Base-by-base conservation (phyloP, 1,139 yeast species). In the Yamadazyma blattariae region DNA sequence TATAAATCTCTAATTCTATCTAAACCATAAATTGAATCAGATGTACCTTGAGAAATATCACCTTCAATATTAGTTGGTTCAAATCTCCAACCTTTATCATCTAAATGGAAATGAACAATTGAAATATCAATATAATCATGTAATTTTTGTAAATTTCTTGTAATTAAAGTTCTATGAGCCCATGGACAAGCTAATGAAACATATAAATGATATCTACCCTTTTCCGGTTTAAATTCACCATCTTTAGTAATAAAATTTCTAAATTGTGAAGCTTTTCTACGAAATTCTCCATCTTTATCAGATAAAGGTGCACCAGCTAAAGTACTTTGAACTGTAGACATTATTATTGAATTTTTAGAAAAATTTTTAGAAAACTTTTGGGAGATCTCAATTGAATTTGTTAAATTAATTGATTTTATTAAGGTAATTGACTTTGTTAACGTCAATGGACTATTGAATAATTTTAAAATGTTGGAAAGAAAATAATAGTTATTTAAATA, bases 151-250 rank as follows among this genome's bases (percentile, higher is more conserved):
- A 90, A 69, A n/a, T 72, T 61, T 35, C 97, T 67, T 7, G 83
- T 72, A 39, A 89, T 82, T 46, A 90, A 67, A 0, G 94, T 79
- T 44, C 97, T 75, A 55, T 88, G 96, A 1, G 97, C 97, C 88
- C 96, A 90, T 4, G 97, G 97, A 61, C 97, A 90, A 2, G 96
- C 96, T 35, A 70, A 66, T 1, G 94, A 82, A 15, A 89, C 95
- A 51, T 87, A 90, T 40, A 90, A 74, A 61, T 90, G 96, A 57
- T 90, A 90, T 50, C 97, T 73, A 42, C 77, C 78, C 33, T 74
- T 72, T 52, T 87, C 97, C 0, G 96, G 85, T 13, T 80, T 67
- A 52, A 80, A 83, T 42, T 71, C 62, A 29, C 84, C 73, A 10
- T 81, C 81, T 33, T 74, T 74, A 3, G 68, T 45, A 40, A 89